Conservation (phyloP, 2,329 filamentous ascomycete genomes). For the Lecanicillium sp. region DNA sequence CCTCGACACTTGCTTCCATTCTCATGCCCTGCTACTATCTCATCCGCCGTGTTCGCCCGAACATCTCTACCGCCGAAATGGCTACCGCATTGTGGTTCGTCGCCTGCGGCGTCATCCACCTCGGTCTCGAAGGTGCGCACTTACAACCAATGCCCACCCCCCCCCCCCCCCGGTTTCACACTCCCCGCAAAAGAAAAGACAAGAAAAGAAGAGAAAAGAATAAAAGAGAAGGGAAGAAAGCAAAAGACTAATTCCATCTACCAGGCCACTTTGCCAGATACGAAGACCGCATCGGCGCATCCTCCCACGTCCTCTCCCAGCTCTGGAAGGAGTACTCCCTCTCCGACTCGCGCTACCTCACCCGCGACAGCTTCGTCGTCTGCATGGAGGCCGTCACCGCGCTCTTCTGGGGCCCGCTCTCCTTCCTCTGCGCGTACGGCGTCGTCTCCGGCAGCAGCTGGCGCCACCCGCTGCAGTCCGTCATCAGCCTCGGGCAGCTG, state of each 20-base stretch:
- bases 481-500: slow-evolving; percentile 32
- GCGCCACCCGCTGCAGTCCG: slow-evolving; percentile 36
- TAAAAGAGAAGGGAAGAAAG: too few relatives aligned
- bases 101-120: slow-evolving; percentile 47
- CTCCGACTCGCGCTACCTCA: slow-evolving; percentile 43
- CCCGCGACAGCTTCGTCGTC: slow-evolving; percentile 37
- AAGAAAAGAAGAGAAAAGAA: too few relatives aligned
- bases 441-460: slow-evolving; percentile 32
- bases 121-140: slow-evolving; percentile 26
- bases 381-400: slow-evolving; percentile 43
- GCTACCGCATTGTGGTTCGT: slow-evolving; percentile 64
- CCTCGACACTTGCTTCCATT: slow-evolving; percentile 48
- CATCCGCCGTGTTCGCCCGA: slow-evolving; percentile 46
- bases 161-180: too few relatives aligned
- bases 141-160: too few relatives aligned
- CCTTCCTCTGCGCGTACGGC: slow-evolving; percentile 32
- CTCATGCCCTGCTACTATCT: slow-evolving; percentile 51
- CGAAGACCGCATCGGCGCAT: slow-evolving; percentile 27
- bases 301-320: slow-evolving; percentile 35
- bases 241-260: too few relatives aligned
- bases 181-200: too few relatives aligned
- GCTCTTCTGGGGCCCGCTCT: slow-evolving; percentile 40
- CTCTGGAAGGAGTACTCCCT: slow-evolving; percentile 46
- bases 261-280: slow-evolving; percentile 38
- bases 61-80: slow-evolving; percentile 46